Evolutionary conservation across 2,329 filamentous ascomycete genomes (phyloP), one percentile per base, ranked within the genome.

Genomic region (Ophiostoma himal-ulmi): DNA sequence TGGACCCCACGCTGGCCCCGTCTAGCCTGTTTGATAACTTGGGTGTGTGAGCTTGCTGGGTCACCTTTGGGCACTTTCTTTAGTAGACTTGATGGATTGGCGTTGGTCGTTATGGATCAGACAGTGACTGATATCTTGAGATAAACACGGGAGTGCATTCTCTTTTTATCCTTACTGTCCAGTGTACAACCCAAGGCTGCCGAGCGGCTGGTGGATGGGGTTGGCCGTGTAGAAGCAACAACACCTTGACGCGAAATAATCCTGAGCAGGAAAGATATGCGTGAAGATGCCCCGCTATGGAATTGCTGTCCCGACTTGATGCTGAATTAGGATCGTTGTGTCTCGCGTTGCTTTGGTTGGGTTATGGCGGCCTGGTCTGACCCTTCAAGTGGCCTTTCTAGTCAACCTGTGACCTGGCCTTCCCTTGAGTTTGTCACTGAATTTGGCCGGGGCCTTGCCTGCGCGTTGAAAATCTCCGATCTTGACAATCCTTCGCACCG

Each of bases 1-100:
- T 68, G 67, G 67, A 68, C 67, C 67, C 67, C 67, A 68, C 67
- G 67, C 30, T 60, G 13, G 39, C 34, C n/a, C 48, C 48, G 67
- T 39, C 44, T n/a, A 68, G 66, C 66, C 44, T n/a, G 8, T 54
- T 11, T 52, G 20, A 22, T 30, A 6, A 22, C n/a, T 67, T 48
- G 44, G 44, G 44, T 48, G 44, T 48, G 22, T n/a, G 30, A 7
- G 20, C n/a, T 57, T 37, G 20, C 60, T 36, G 60, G 8, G 34
- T 20, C 34, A 34, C 60, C 30, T 36, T 20, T 1, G 36, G 20
- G 57, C 17, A 3, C 17, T 22, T 34, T 36, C 20, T 22, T 20
- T n/a, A 17, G 10, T 37, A 5, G n/a, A 4, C 5, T 65, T 11
- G 62, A 36, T 22, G 36, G 41, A 20, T 14, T 14, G 20, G 41